These are phyloP conservation scores for Panicum miliaceum DNA, from an alignment of 176 grass and related monocot species.

Conservation along the genomic window DNA sequence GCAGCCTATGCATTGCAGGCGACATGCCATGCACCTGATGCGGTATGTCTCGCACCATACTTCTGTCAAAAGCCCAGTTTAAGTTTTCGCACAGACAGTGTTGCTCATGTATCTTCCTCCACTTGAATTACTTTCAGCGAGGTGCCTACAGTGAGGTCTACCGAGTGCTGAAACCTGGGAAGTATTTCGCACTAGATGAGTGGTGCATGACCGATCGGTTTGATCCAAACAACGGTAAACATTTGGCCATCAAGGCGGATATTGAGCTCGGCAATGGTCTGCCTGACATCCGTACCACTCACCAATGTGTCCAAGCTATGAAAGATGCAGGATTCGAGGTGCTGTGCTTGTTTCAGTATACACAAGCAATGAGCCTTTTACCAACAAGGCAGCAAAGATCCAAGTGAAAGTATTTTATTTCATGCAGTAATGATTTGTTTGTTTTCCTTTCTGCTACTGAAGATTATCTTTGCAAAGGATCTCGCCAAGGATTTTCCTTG, in stretches of 20 bases:
- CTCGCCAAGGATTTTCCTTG: slow-evolving; percentile 42
- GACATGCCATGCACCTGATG: slow-evolving; percentile 69
- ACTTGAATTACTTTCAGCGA: not conserved
- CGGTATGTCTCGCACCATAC: slow-evolving; percentile 10
- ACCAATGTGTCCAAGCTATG: slow-evolving; percentile 47
- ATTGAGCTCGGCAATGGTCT: slow-evolving; percentile 53
- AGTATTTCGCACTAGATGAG: slow-evolving; percentile 47
- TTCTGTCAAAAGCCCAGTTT: not conserved
- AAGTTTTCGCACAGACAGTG: too few relatives aligned
- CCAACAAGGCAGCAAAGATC: too few relatives aligned
- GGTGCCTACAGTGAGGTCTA: slow-evolving; percentile 50
- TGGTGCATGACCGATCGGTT: slow-evolving; percentile 52
- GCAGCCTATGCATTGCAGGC: slow-evolving; percentile 64
- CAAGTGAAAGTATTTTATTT: too few relatives aligned
- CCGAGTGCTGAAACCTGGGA: slow-evolving; percentile 52
- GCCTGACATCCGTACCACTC: slow-evolving; percentile 42
- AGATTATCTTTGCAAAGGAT: slow-evolving; percentile 46
- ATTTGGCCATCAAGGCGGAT: slow-evolving; percentile 44
- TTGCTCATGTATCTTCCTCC: too few relatives aligned
- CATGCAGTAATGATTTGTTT: not conserved
- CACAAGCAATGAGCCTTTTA: too few relatives aligned
- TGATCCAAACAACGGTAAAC: slow-evolving; percentile 40
- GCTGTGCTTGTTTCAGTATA: not conserved
- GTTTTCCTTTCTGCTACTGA: not conserved
- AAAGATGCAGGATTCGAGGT: slow-evolving; percentile 61